phyloP scores from a whole-genome alignment of 331 rosid genomes.

The Arachis monticola region DNA sequence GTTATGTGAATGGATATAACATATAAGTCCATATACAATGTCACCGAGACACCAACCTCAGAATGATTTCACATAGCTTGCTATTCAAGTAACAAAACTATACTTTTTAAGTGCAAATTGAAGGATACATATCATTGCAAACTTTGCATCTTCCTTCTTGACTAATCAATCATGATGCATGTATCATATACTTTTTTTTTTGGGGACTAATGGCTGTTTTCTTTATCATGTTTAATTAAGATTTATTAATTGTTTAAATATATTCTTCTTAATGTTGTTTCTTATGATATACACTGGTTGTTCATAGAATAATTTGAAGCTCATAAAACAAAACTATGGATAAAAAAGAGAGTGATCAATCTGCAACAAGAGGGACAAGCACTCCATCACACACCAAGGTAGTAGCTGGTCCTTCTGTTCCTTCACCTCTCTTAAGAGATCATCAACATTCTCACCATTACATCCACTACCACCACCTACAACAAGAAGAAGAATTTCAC shows the following conservation, averaged over 20 bases:
- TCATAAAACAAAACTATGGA: slow-evolving; percentile 44
- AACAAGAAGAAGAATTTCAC: slow-evolving; percentile 54
- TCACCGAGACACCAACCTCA: too few species aligned
- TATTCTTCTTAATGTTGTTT: not conserved
- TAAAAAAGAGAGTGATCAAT: slow-evolving; percentile 50
- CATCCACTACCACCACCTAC: slow-evolving; percentile 51
- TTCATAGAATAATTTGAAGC: slow-evolving; percentile 1
- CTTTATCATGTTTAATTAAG: not conserved
- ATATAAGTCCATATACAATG: too few species aligned
- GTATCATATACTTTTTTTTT: not conserved
- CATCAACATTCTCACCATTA: slow-evolving; percentile 50
- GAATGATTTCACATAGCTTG: not conserved
- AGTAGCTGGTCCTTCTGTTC: slow-evolving; percentile 37
- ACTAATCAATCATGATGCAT: not conserved
- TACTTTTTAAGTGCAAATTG: not conserved
- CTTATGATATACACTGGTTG: not conserved
- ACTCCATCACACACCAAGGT: slow-evolving; percentile 40
- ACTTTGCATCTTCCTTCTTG: not conserved
- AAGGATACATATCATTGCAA: not conserved
- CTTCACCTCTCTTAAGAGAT: slow-evolving; percentile 50
- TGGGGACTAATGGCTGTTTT: not conserved
- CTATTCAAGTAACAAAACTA: not conserved
- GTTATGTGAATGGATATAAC: not conserved
- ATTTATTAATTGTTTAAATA: not conserved
- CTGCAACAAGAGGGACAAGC: slow-evolving; percentile 29